These are phyloP conservation scores for Zoysia matrella DNA, from an alignment of 202 grass and related monocot species.

Conservation along the genomic window DNA sequence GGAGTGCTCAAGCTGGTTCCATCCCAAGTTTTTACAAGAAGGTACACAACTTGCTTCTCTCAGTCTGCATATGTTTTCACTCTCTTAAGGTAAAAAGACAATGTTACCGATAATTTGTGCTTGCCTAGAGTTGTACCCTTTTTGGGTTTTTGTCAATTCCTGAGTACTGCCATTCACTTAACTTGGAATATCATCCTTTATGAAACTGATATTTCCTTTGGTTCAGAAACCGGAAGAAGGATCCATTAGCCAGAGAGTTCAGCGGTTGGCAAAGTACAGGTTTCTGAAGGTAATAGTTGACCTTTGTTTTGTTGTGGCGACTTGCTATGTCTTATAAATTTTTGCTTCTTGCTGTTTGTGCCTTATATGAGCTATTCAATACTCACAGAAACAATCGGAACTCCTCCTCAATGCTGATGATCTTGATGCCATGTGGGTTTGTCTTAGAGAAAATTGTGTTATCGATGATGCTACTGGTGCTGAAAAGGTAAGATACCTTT, in stretches of 20 bases:
- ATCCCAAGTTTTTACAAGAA: slow-evolving; percentile 99
- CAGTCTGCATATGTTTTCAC: not conserved
- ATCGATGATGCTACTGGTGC: slow-evolving; percentile 94
- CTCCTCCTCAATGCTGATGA: slow-evolving; percentile 98
- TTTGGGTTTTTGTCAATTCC: too few species aligned
- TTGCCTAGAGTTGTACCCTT: too few species aligned
- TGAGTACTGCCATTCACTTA: too few species aligned
- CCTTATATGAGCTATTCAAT: slow-evolving; percentile 34
- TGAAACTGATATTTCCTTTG: slow-evolving; percentile 19
- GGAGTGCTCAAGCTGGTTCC: slow-evolving; percentile 90
- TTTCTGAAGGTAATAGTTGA: slow-evolving; percentile 80
- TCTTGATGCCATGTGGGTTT: slow-evolving; percentile 99
- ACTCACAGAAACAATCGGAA: slow-evolving; percentile 95
- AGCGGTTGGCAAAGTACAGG: slow-evolving; percentile 92
- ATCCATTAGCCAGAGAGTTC: slow-evolving; percentile 98
- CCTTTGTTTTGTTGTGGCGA: not conserved
- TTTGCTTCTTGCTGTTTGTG: not conserved
- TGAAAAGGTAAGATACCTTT: slow-evolving; percentile 70
- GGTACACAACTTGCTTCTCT: slow-evolving; percentile 52
- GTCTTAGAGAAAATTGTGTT: slow-evolving; percentile 97
- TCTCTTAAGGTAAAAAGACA: too few species aligned
- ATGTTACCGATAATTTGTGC: too few species aligned
- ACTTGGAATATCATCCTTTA: too few species aligned
- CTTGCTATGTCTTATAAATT: slow-evolving; percentile 9
- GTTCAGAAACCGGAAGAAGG: slow-evolving; percentile 95